Percentiles rank a stretch among this genome's conserved stretches.
These are phyloP conservation scores for Colletotrichum acutatum DNA, from an alignment of 2,329 filamentous ascomycete genomes.

Conservation along the genomic window DNA sequence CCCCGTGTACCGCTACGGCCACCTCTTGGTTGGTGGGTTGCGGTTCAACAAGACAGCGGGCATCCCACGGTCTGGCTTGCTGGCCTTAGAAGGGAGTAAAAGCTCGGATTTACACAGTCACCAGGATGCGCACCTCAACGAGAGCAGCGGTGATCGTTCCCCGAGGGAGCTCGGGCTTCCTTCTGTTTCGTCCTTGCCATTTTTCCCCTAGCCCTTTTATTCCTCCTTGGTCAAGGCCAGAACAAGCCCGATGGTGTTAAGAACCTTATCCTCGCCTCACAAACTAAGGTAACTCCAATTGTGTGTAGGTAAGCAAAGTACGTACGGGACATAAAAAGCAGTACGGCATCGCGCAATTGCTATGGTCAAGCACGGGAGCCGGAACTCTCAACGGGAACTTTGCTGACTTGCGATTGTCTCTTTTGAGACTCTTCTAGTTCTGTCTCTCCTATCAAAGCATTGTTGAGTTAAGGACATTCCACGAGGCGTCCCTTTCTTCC, in stretches of 20 bases:
- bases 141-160: slow-evolving; percentile 10
- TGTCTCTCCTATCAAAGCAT: background rate
- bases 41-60: background rate
- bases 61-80: background rate
- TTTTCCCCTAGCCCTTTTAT: background rate
- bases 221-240: background rate
- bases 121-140: slow-evolving; percentile 15
- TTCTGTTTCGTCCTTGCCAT: slow-evolving; percentile 6
- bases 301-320: background rate
- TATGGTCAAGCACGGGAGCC: slow-evolving; percentile 4
- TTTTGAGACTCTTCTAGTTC: background rate
- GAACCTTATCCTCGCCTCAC: slow-evolving; percentile 2
- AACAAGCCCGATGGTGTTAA: background rate
- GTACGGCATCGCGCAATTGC: slow-evolving; percentile 9
- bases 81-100: background rate
- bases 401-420: slow-evolving; percentile 1
- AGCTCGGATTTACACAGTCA: slow-evolving; percentile 23
- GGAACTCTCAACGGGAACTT: slow-evolving; percentile 27
- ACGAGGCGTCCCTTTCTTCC: background rate
- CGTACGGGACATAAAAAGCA: background rate
- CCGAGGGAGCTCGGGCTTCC: slow-evolving; percentile 17
- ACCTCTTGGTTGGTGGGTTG: slow-evolving; percentile 4
- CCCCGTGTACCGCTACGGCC: background rate
- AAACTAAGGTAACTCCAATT: background rate
- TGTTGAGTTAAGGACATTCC: background rate